These are phyloP conservation scores for Paecilomyces niveus DNA, from an alignment of 2,329 filamentous ascomycete species.

Conservation along the genomic window DNA sequence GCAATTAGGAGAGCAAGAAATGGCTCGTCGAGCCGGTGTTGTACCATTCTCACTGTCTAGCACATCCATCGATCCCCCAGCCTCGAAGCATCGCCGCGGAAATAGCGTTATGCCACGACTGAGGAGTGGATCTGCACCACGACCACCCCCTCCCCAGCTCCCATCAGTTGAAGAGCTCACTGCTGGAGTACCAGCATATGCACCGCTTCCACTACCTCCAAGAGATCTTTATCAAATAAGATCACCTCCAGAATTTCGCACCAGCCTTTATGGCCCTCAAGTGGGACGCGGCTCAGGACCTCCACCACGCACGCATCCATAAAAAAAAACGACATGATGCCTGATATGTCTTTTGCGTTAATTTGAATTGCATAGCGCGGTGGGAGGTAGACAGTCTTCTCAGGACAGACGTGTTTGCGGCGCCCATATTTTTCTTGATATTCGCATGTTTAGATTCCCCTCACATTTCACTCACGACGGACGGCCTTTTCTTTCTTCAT, in stretches of 20 bases:
- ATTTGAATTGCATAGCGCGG: conserved; percentile 6
- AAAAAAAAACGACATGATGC: conserved; percentile 17
- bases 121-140: conserved; percentile 30
- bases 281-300: conserved; percentile 24
- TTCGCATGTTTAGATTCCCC: conserved; percentile 1
- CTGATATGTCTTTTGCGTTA: conserved; percentile 13
- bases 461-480: not conserved
- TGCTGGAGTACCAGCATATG: conserved; percentile 40
- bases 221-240: conserved; percentile 29
- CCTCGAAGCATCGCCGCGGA: conserved; percentile 27
- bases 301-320: conserved; percentile 31
- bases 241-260: conserved; percentile 22
- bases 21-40: conserved; percentile 86
- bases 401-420: not conserved
- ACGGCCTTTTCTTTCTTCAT: not conserved
- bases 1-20: conserved; percentile 88
- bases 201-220: conserved; percentile 27
- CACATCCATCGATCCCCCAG: conserved; percentile 45
- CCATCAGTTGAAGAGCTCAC: conserved; percentile 42
- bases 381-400: conserved; percentile 5
- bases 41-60: conserved; percentile 70
- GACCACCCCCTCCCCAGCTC: conserved; percentile 28
- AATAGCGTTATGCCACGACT: conserved; percentile 32
- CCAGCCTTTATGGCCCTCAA: conserved; percentile 20
- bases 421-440: conserved; percentile 5